phyloP scores from a whole-genome alignment of 2,329 filamentous ascomycete genomes.

The Cadophora gregata region DNA sequence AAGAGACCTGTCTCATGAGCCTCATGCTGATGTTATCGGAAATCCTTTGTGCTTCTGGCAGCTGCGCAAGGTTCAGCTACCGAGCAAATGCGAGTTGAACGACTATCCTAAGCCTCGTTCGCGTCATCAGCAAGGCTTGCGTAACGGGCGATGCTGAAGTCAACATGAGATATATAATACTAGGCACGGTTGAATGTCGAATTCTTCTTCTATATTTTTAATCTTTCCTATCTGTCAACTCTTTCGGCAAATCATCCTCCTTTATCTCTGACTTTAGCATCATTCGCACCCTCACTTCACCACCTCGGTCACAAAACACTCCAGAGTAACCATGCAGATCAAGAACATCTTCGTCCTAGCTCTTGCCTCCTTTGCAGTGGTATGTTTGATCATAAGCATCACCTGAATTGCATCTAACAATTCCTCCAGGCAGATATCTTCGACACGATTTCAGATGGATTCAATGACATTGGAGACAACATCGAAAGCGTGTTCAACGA shows the following conservation, averaged over 20 bases:
- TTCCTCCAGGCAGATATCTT: not conserved
- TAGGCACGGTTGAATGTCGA: not conserved
- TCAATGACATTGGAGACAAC: not conserved
- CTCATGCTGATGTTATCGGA: not conserved
- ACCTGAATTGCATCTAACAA: not conserved
- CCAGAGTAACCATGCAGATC: not conserved
- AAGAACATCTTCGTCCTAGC: slow-evolving; percentile 4
- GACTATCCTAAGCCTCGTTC: slow-evolving; percentile 5
- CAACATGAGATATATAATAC: not conserved
- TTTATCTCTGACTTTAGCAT: not conserved
- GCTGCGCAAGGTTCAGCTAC: slow-evolving; percentile 1
- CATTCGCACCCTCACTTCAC: not conserved
- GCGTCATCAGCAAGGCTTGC: slow-evolving; percentile 10
- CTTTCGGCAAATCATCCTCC: not conserved
- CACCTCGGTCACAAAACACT: not conserved
- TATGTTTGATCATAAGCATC: not conserved
- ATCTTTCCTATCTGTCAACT: not conserved
- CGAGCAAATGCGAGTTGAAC: not conserved
- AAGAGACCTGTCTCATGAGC: not conserved
- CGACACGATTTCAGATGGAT: not conserved
- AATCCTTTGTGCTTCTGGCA: not conserved
- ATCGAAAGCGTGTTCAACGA: not conserved
- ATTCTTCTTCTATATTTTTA: not conserved
- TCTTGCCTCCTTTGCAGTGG: slow-evolving; percentile 1
- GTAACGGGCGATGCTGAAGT: not conserved